Base-by-base conservation (phyloP, 2,329 filamentous ascomycete genomes). In the Pseudogymnoascus sp. region DNA sequence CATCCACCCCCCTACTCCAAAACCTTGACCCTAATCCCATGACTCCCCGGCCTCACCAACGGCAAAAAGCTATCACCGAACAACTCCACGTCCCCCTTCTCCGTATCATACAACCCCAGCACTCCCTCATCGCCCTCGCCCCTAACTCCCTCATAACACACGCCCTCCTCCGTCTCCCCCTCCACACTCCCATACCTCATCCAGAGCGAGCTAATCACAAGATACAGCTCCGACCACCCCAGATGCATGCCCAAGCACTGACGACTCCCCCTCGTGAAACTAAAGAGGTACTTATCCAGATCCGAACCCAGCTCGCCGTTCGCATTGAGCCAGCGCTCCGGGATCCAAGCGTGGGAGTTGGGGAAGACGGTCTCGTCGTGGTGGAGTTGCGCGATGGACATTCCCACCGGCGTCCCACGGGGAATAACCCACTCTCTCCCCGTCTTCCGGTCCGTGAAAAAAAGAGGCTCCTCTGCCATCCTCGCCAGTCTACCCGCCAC, bases 221-320 rank as follows among this genome's bases (percentile, higher is more conserved):
- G 44, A 64, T 69, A 69, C 26, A 68, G 17, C 59, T 69, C 67
- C 3, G 66, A 59, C 63, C 64, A 69, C 0, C 67, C 67, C 21
- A 71, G 46, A 64, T 69, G 65, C 9, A 68, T 67, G 1, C 79
- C 78, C 1, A 80, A 68, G 63, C 79, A 81, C 15, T 70, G 70
- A 10, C 78, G 67, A 6, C 72, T 71, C 1, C 77, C 79, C 56
- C 74, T 77, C 2, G 73, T 75, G 64, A 80, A 81, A 2, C 76
- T 62, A 11, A 79, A 70, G 38, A 80, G 71, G 38, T 72, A 74
- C 13, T 71, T 71, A 33, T 79, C 74, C 0, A 78, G 63, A 1
- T 69, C 67, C 50, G 72, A 72, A 2, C 70, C 70, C 21, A 75
- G 74, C 13, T n/a, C n/a, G 4, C 59, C 59, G 2, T 60, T 19